Evolutionary conservation across 257 asterid species (phyloP).

Genomic region (Salvia hispanica): DNA sequence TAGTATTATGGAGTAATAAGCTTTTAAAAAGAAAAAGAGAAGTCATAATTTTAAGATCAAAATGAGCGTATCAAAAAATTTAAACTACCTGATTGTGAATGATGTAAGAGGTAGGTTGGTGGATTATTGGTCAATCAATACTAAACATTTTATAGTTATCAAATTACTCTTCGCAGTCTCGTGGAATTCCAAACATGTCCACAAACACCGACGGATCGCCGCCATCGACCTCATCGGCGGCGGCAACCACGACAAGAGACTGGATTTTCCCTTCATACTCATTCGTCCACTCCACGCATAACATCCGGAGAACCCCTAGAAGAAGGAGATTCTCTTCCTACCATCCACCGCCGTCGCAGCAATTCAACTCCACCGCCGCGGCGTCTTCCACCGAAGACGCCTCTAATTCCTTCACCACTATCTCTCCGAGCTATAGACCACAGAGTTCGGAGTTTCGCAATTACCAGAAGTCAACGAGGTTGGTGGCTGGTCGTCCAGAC

Average conservation of each 20-base stretch:
- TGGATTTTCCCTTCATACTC: constrained; percentile 80
- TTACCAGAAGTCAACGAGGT: constrained; percentile 47
- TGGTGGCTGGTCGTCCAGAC: constrained; percentile 27
- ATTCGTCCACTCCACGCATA: constrained; percentile 48
- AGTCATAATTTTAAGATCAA: too few species aligned
- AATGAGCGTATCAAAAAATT: too few species aligned
- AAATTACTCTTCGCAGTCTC: not conserved
- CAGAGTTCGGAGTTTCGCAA: constrained; percentile 43
- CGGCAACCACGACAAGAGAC: constrained; percentile 49
- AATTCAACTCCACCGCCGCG: constrained; percentile 35
- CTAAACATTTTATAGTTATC: not conserved
- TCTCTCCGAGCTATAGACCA: constrained; percentile 40
- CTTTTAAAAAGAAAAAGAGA: too few species aligned
- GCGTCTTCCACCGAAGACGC: constrained; percentile 31
- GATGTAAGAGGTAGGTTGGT: too few species aligned
- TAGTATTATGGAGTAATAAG: too few species aligned
- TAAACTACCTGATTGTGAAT: too few species aligned
- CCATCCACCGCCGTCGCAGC: constrained; percentile 42
- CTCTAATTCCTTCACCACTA: constrained; percentile 22
- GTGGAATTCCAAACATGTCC: constrained; percentile 45
- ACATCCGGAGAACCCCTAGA: constrained; percentile 43
- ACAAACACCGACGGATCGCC: constrained; percentile 49
- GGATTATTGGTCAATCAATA: too few species aligned
- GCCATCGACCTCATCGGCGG: constrained; percentile 45
- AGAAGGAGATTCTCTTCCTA: constrained; percentile 62